Evolutionary conservation across 345 rosid species (phyloP).

Genomic region (Eucalyptus tenuipes): DNA sequence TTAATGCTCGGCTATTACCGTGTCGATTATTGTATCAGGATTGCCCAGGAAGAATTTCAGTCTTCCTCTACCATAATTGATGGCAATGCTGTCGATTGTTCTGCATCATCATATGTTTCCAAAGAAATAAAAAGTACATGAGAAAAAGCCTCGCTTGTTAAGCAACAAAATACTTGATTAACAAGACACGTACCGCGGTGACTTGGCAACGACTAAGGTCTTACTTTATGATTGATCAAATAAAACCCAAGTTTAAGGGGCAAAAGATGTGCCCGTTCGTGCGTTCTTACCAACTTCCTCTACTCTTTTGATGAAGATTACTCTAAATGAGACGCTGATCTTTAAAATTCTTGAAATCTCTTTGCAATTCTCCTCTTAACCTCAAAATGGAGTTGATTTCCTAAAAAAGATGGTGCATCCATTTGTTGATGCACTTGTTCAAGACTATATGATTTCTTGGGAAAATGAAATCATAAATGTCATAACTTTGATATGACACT

Average conservation of each 20-base stretch:
- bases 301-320: neutral
- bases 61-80: neutral
- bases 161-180: neutral
- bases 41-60: neutral
- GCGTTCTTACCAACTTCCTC: neutral
- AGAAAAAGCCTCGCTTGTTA: neutral
- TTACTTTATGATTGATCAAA: no score
- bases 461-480: neutral
- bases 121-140: neutral
- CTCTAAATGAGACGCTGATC: neutral
- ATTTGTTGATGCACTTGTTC: neutral
- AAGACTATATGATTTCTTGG: neutral
- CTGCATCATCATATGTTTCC: neutral
- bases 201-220: neutral
- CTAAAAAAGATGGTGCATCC: neutral
- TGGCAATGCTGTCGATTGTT: neutral
- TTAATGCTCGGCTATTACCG: neutral
- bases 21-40: neutral
- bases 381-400: neutral
- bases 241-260: neutral
- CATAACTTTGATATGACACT: no score
- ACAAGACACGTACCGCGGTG: neutral
- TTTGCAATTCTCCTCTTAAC: neutral
- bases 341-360: no score
- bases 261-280: neutral